phyloP scores from a whole-genome alignment of 2,329 filamentous ascomycete species.

The Zasmidium cellare region DNA sequence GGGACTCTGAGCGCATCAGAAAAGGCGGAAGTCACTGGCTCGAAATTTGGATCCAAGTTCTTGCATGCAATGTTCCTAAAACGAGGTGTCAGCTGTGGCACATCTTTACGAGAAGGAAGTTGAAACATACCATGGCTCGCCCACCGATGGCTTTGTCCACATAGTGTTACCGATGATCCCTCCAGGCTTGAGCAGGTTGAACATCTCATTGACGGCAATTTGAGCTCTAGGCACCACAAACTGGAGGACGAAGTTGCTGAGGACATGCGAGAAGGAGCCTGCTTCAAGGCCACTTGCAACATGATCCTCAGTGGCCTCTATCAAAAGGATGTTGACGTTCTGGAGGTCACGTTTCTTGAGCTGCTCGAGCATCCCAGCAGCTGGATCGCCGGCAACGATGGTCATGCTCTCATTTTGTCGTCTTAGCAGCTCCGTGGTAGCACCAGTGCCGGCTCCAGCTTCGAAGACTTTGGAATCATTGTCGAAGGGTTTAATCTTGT shows the following conservation, averaged over 20 bases:
- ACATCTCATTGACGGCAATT: neutral
- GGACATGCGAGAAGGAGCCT: conserved; percentile 5
- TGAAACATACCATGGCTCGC: neutral
- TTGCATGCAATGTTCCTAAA: conserved; percentile 10
- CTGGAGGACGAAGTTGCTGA: conserved; percentile 12
- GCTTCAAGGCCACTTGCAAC: conserved; percentile 3
- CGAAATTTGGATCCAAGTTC: conserved; percentile 7
- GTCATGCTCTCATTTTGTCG: neutral
- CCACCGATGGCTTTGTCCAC: neutral
- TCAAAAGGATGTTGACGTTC: neutral
- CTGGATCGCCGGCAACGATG: conserved; percentile 8
- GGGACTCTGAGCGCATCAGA: neutral
- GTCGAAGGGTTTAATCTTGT: conserved; percentile 1
- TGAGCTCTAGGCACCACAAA: conserved; percentile 4
- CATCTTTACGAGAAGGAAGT: neutral
- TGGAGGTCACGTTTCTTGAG: conserved; percentile 3
- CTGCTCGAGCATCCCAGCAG: conserved; percentile 7
- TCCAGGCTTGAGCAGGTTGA: neutral
- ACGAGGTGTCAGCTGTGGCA: neutral
- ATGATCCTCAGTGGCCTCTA: conserved; percentile 11
- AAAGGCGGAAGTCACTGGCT: neutral
- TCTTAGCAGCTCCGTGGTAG: conserved; percentile 5
- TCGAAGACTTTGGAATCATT: conserved; percentile 8
- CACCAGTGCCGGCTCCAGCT: conserved; percentile 13
- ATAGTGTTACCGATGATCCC: conserved; percentile 2